Evolutionary conservation across 164 flowering plant species (phyloP).

Genomic region (Umbilicus rupestris): DNA sequence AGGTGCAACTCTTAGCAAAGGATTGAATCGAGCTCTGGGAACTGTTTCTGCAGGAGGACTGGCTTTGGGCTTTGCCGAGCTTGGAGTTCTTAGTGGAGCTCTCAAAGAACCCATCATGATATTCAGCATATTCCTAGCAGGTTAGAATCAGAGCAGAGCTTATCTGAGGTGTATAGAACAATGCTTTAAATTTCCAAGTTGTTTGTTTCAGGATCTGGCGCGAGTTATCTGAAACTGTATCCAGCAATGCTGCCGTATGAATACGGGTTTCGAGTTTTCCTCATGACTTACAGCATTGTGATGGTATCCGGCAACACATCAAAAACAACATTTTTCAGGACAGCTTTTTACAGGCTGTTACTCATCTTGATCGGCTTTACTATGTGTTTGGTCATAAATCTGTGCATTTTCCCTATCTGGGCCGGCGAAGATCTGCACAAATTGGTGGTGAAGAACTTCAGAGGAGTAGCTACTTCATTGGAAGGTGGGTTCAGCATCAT

Average conservation of each 20-base stretch:
- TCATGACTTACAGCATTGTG: slow-evolving; percentile 69
- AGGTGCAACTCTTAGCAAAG: slow-evolving; percentile 86
- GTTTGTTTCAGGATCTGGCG: slow-evolving; percentile 38
- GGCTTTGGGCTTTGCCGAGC: slow-evolving; percentile 53
- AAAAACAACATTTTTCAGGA: slow-evolving; percentile 32
- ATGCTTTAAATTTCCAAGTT: too few relatives aligned
- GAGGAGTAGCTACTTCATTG: slow-evolving; percentile 53
- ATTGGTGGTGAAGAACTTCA: slow-evolving; percentile 71
- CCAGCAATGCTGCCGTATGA: slow-evolving; percentile 79
- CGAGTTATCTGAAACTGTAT: slow-evolving; percentile 47
- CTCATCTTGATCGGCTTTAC: slow-evolving; percentile 75
- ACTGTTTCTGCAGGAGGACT: slow-evolving; percentile 78
- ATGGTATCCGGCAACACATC: slow-evolving; percentile 57
- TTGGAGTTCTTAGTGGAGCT: slow-evolving; percentile 32
- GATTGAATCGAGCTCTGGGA: slow-evolving; percentile 79
- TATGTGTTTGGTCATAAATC: slow-evolving; percentile 47
- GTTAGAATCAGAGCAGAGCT: slow-evolving; percentile 25
- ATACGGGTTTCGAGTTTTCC: slow-evolving; percentile 83
- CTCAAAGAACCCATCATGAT: slow-evolving; percentile 43
- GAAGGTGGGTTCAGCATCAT: slow-evolving; percentile 33
- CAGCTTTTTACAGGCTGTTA: slow-evolving; percentile 50
- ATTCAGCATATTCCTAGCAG: slow-evolving; percentile 54
- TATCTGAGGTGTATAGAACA: too few relatives aligned
- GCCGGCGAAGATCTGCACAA: slow-evolving; percentile 88
- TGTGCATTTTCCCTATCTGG: slow-evolving; percentile 79